A percentile compares a stretch with the other conserved stretches of the same genome.
phyloP scores from a whole-genome alignment of 2,329 filamentous ascomycete species.

The Esteya vermicola region DNA sequence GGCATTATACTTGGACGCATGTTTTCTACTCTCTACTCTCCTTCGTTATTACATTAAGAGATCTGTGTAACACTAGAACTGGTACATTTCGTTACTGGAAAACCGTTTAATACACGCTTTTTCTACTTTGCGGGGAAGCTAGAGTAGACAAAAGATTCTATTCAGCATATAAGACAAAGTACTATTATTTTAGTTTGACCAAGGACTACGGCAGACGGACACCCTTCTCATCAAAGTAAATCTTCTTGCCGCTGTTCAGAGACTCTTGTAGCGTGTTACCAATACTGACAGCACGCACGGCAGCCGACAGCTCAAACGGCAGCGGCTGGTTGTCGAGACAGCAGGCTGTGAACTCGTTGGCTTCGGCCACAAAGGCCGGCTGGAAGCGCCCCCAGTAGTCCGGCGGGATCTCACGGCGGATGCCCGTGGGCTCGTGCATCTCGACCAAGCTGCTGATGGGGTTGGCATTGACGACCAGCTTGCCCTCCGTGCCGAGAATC shows the following conservation, averaged over 20 bases:
- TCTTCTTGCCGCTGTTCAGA: slow-evolving; percentile 1
- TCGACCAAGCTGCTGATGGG: slow-evolving; percentile 2
- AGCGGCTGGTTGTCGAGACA: slow-evolving; percentile 3
- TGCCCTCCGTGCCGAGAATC: slow-evolving; percentile 4
- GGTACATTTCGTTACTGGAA: too few relatives aligned
- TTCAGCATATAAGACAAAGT: too few relatives aligned
- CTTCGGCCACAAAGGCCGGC: slow-evolving; percentile 1
- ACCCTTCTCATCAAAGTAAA: slow-evolving; percentile 3
- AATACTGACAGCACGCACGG: neutral
- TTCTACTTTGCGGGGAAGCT: too few relatives aligned
- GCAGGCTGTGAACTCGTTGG: slow-evolving; percentile 2
- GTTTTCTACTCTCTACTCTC: too few relatives aligned
- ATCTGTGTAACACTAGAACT: too few relatives aligned
- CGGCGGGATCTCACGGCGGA: slow-evolving; percentile 1
- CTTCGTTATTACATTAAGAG: too few relatives aligned
- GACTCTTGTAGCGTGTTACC: neutral
- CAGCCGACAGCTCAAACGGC: neutral
- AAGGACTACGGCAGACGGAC: too few relatives aligned
- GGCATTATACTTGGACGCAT: too few relatives aligned
- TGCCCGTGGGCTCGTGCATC: neutral
- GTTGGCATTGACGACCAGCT: slow-evolving; percentile 1
- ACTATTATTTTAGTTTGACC: too few relatives aligned
- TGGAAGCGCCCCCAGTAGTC: slow-evolving; percentile 5
- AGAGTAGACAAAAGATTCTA: too few relatives aligned
- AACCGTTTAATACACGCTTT: too few relatives aligned